Evolutionary conservation across 176 grass and related monocot genomes (phyloP).

Genomic region (Carex kokanica): DNA sequence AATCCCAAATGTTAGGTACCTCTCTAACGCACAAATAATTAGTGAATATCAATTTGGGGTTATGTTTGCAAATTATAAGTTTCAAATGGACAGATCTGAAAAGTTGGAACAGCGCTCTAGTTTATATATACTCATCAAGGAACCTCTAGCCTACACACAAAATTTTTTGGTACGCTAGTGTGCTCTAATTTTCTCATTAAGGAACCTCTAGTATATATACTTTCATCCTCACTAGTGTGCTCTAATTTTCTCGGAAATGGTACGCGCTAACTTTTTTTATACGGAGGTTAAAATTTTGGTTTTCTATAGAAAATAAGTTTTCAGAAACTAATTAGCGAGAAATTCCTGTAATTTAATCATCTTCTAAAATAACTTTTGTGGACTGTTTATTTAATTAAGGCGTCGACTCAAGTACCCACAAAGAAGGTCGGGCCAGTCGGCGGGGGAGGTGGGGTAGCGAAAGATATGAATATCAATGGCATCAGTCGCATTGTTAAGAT

Average conservation of each 20-base stretch:
- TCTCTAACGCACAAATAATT: too few species aligned
- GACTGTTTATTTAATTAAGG: not conserved
- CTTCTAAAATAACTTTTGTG: not conserved
- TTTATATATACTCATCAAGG: not conserved
- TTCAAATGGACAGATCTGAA: not conserved
- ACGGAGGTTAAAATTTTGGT: not conserved
- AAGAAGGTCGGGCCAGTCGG: conserved; percentile 28
- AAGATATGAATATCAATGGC: conserved; percentile 42
- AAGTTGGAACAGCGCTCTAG: not conserved
- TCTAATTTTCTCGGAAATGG: not conserved
- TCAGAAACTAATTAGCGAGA: not conserved
- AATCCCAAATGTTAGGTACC: too few species aligned
- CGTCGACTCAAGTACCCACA: not conserved
- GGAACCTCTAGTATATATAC: not conserved
- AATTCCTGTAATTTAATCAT: not conserved
- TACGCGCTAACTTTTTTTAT: not conserved
- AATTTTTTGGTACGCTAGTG: too few species aligned
- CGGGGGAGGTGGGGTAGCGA: conserved; percentile 29
- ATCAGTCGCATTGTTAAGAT: conserved; percentile 44
- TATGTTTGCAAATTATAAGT: not conserved
- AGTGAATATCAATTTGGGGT: not conserved
- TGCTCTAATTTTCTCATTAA: not conserved
- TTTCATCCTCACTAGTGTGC: not conserved
- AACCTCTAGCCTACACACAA: not conserved
- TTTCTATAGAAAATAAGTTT: not conserved